Evolutionary conservation across 2,329 filamentous ascomycete species (phyloP), one percentile per base, ranked within the genome.

Genomic region (Cladorrhinum sp.): DNA sequence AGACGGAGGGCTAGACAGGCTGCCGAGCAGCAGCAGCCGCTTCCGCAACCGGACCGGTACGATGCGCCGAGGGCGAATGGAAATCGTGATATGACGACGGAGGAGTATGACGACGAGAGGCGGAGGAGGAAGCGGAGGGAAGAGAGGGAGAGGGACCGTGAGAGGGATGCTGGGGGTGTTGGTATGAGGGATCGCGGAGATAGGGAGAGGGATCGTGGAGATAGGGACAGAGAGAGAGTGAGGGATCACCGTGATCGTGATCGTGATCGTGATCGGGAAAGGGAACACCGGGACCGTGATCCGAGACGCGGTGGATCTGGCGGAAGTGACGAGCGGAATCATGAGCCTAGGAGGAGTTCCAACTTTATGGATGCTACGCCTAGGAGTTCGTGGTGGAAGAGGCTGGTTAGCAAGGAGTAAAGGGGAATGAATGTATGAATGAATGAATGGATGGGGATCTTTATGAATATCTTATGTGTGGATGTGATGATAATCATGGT

Each of bases 371-470:
- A 67, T 16, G 64, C 74, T 10, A 75, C 80, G 12, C 82, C 82
- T 20, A 75, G 81, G 60, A 83, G 79, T 63, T 84, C 82, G 65
- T 85, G 83, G 83, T 86, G 83, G 83, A 82, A 75, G 74, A 85
- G 84, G 75, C 26, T 69, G n/a, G 66, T 65, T 18, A 46, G 64
- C 62, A 33, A 61, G 57, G 33, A 36, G 33, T 65, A 56, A 64
- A 12, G 30, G 14, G 56, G 46, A 48, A 62, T 59, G 57, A n/a
- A 30, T 49, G 9, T 14, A 28, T 46, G 33, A 9, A 16, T 36
- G 7, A 10, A 36, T 36, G 33, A 36, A 16, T n/a, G n/a, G n/a
- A n/a, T n/a, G n/a, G n/a, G n/a, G n/a, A n/a, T n/a, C n/a, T n/a
- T n/a, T n/a, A n/a, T n/a, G n/a, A n/a, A n/a, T n/a, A n/a, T n/a